Percentiles rank a stretch among this genome's conserved stretches.
These are phyloP conservation scores for Mortierella hygrophila DNA, from an alignment of 192 early-diverging fungal genomes.

Conservation along the genomic window DNA sequence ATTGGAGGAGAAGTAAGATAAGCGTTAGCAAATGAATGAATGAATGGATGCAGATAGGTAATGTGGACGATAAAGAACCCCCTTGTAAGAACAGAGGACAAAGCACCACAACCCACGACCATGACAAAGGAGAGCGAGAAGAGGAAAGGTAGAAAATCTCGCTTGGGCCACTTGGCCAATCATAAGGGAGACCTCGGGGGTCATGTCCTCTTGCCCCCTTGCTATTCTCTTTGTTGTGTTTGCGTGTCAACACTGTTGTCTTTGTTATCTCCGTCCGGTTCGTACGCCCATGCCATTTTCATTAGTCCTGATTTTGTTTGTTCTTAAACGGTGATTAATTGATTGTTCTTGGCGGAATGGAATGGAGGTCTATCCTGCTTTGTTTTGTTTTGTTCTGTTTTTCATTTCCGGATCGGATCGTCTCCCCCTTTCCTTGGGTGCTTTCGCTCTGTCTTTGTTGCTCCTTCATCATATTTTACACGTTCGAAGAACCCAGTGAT, in stretches of 20 bases:
- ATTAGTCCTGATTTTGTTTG: too few species aligned
- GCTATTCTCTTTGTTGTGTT: neutral
- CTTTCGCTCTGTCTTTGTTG: too few species aligned
- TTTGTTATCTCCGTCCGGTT: neutral
- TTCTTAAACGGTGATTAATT: too few species aligned
- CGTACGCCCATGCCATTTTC: neutral
- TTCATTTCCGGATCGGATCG: too few species aligned
- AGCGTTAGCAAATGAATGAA: neutral
- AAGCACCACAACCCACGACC: neutral
- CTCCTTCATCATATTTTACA: too few species aligned
- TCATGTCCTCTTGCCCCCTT: neutral
- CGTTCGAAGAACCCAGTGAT: too few species aligned
- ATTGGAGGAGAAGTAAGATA: neutral
- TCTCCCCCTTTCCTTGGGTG: too few species aligned
- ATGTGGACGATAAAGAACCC: too few species aligned
- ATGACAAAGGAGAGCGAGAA: neutral
- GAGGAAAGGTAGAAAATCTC: neutral
- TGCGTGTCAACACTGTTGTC: neutral
- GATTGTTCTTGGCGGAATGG: too few species aligned
- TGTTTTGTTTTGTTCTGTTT: too few species aligned
- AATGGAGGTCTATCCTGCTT: too few species aligned
- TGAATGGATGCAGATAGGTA: too few species aligned
- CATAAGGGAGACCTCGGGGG: neutral
- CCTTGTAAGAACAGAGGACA: neutral
- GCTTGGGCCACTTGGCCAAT: slow-evolving; percentile 3